A percentile compares a stretch with the other conserved stretches of the same genome.
Conservation (phyloP, 257 asterid species). For the Vinca minor region DNA sequence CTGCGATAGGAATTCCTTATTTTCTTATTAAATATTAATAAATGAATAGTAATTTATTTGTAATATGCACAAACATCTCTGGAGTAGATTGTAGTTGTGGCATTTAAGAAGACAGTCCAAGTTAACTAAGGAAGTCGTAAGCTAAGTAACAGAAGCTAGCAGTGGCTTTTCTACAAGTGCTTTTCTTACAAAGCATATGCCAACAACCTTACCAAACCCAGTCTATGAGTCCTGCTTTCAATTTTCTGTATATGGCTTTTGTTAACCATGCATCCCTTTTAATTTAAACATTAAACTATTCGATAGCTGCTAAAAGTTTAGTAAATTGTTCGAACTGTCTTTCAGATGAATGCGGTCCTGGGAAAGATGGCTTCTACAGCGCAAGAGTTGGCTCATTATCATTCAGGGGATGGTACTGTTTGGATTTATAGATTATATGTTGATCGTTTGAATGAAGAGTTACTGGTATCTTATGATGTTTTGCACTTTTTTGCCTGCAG, state of each 20-base stretch:
- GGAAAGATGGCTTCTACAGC: constrained; percentile 87
- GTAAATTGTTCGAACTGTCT: constrained; percentile 14
- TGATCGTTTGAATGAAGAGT: background rate
- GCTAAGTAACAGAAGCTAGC: background rate
- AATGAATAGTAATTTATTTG: background rate
- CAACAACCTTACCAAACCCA: background rate
- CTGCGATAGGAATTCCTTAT: background rate
- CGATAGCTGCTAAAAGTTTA: constrained; percentile 9
- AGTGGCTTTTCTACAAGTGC: background rate
- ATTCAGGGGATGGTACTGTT: constrained; percentile 84
- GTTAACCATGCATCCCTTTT: background rate
- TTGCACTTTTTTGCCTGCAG: constrained; percentile 33
- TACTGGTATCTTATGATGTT: constrained; percentile 2
- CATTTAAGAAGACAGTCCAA: background rate
- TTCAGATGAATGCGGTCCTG: constrained; percentile 84
- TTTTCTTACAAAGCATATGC: background rate
- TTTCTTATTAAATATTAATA: no score
- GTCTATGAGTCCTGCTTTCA: background rate
- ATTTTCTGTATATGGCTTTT: constrained; percentile 2
- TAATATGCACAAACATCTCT: background rate
- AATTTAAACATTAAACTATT: background rate
- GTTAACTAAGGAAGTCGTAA: background rate
- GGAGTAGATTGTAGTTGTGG: background rate
- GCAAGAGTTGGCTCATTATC: constrained; percentile 88
- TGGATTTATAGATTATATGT: constrained; percentile 8